Evolutionary conservation across 2,329 filamentous ascomycete species (phyloP).

Genomic region (Hypoxylon sp.): DNA sequence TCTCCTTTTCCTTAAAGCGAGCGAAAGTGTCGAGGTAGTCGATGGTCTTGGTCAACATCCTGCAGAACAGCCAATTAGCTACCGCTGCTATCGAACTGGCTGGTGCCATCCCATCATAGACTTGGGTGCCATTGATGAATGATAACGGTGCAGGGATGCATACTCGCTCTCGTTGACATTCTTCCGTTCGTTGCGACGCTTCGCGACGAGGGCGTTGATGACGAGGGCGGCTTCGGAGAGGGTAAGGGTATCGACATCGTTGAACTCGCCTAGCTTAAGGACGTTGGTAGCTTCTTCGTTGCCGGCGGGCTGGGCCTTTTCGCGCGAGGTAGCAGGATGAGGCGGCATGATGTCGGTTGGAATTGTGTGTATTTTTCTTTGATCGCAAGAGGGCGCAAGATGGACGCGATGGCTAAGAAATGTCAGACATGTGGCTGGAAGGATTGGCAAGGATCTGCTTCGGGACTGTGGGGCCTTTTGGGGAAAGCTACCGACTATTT

Average conservation of each 20-base stretch:
- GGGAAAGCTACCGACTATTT: conserved; percentile 15
- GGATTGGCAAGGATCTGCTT: conserved; percentile 1
- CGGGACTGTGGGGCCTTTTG: conserved; percentile 17
- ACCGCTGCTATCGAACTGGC: background rate
- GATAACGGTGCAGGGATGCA: conserved; percentile 46
- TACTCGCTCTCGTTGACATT: conserved; percentile 87
- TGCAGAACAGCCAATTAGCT: conserved; percentile 44
- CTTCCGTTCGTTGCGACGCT: conserved; percentile 80
- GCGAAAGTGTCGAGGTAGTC: conserved; percentile 95
- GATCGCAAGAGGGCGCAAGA: conserved; percentile 13
- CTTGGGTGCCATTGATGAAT: background rate
- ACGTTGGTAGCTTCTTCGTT: conserved; percentile 87
- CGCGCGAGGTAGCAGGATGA: conserved; percentile 65
- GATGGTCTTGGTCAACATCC: conserved; percentile 84
- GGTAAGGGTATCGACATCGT: conserved; percentile 88
- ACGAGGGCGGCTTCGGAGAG: conserved; percentile 91
- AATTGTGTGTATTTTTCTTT: conserved; percentile 1
- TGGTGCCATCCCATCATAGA: background rate
- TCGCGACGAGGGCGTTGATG: conserved; percentile 86
- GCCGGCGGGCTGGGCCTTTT: conserved; percentile 72
- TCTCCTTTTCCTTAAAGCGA: conserved; percentile 94
- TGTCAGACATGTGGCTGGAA: conserved; percentile 30
- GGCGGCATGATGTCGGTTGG: conserved; percentile 45
- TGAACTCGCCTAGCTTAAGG: conserved; percentile 91
- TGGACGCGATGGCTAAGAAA: conserved; percentile 21